Evolutionary conservation across 1,284 basidiomycete species (phyloP).

Genomic region (Fomitiporia mediterranea): DNA sequence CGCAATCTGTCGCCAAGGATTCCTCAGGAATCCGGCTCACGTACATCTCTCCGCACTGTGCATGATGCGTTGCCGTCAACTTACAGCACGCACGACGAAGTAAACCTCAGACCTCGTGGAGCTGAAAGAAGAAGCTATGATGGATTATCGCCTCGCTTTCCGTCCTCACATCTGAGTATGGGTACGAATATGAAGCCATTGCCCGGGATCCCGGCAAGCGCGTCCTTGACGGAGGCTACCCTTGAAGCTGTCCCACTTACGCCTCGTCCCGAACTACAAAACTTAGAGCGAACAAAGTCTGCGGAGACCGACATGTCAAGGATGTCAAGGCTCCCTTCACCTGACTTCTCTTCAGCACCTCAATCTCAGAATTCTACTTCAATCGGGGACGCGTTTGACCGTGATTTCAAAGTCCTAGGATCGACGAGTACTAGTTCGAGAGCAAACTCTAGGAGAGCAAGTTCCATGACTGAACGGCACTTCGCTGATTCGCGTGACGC

Average conservation of each 20-base stretch:
- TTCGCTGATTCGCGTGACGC: background rate
- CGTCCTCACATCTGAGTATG: background rate
- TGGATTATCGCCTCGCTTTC: background rate
- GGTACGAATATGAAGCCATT: background rate
- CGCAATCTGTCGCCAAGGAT: slow-evolving; percentile 12
- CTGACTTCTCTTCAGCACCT: background rate
- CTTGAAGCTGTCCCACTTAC: slow-evolving; percentile 9
- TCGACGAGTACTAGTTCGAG: background rate
- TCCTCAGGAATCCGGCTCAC: background rate
- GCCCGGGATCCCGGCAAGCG: background rate
- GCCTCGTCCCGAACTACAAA: slow-evolving; percentile 8
- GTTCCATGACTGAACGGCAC: background rate
- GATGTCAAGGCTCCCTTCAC: slow-evolving; percentile 10
- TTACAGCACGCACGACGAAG: background rate
- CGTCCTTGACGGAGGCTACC: background rate
- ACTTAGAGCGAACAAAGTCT: background rate
- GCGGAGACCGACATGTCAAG: background rate
- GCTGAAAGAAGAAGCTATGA: background rate
- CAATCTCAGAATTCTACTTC: background rate
- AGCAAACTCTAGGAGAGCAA: background rate
- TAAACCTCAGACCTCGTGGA: background rate
- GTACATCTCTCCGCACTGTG: background rate
- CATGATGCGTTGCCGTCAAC: background rate
- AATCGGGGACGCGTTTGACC: background rate
- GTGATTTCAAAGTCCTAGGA: slow-evolving; percentile 1